phyloP scores from a whole-genome alignment of 2,329 filamentous ascomycete genomes.

The Plenodomus lindquistii region DNA sequence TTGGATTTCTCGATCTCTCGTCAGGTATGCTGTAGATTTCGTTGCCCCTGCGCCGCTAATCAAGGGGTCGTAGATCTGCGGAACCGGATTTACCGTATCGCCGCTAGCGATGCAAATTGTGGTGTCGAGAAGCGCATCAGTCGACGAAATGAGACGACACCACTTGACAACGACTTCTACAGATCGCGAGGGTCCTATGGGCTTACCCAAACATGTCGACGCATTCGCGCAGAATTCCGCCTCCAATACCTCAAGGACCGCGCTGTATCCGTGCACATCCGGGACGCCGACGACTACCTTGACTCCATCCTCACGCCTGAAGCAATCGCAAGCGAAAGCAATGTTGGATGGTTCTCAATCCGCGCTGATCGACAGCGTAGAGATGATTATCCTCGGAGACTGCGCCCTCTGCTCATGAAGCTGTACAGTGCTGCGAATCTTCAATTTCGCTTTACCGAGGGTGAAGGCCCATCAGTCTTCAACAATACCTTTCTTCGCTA shows the following conservation, averaged over 20 bases:
- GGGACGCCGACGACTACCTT: conserved; percentile 12
- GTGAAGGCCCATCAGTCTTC: conserved; percentile 7
- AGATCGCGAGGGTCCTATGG: conserved; percentile 9
- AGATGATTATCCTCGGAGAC: conserved; percentile 12
- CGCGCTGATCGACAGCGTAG: conserved; percentile 12
- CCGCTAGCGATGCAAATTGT: conserved; percentile 8
- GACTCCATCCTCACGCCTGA: conserved; percentile 4
- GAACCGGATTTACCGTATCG: conserved; percentile 11
- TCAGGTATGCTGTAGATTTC: background rate
- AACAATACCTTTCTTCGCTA: conserved; percentile 13
- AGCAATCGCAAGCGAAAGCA: conserved; percentile 6
- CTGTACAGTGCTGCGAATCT: conserved; percentile 8
- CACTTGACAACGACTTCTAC: conserved; percentile 7
- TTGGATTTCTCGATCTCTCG: background rate
- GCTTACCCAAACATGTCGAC: conserved; percentile 9
- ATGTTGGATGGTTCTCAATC: conserved; percentile 9
- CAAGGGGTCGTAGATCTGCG: conserved; percentile 6
- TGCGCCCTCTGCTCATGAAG: conserved; percentile 6
- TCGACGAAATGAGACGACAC: conserved; percentile 2
- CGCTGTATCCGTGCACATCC: conserved; percentile 12
- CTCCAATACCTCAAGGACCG: conserved; percentile 8
- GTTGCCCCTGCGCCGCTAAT: background rate
- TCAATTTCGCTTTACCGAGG: conserved; percentile 10
- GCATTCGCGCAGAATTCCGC: conserved; percentile 12
- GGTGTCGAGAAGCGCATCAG: conserved; percentile 11